Evolutionary conservation across 306 rosid species (phyloP).

Genomic region (Cyclanthera cordifolia): DNA sequence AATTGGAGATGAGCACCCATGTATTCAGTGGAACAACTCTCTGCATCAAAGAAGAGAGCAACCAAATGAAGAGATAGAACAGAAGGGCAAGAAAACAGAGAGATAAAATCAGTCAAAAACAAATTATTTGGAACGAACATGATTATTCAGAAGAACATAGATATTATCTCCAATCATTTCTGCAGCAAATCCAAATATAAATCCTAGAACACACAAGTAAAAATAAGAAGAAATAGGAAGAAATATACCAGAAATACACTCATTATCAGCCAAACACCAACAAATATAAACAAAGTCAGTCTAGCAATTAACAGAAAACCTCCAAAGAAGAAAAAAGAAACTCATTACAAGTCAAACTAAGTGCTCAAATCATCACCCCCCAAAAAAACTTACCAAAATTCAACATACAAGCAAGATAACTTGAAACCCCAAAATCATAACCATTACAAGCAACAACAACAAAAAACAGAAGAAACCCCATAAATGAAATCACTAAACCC

Average conservation of each 20-base stretch:
- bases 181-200: background rate
- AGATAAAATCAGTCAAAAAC: background rate
- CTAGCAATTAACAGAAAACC: background rate
- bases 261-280: background rate
- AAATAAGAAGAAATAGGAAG: background rate
- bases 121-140: too few relatives aligned
- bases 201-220: background rate
- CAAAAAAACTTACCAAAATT: background rate
- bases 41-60: constrained; percentile 22
- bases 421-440: background rate
- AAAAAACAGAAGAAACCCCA: background rate
- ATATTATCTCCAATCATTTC: background rate
- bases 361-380: constrained; percentile 21
- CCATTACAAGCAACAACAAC: background rate
- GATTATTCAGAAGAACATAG: background rate
- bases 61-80: background rate
- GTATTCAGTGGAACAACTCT: constrained; percentile 69
- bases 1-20: constrained; percentile 70
- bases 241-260: background rate
- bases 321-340: background rate
- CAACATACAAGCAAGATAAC: constrained; percentile 10
- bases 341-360: constrained; percentile 1
- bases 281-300: background rate
- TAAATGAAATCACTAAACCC: background rate
- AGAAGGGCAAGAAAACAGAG: background rate